Evolutionary conservation across 192 early-diverging fungal species (phyloP), one percentile per base, ranked within the genome.

Genomic region (Backusella tuberculispora): DNA sequence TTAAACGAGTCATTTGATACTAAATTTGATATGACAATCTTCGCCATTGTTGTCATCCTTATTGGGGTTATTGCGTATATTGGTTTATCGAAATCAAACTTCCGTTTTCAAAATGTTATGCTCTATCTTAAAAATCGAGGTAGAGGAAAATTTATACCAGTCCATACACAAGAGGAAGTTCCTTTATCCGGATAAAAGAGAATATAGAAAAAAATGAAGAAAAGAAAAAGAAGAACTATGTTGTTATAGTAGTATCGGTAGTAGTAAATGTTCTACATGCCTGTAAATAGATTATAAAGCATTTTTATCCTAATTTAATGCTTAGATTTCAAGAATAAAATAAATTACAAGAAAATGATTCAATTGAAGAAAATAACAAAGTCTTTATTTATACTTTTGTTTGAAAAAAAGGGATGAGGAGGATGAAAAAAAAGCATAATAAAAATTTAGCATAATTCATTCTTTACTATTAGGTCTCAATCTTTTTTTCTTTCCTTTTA

Each of bases 61-160:
- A 34, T 47, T 0, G 68, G 68, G 43, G 45, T 69, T 15, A 14
- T 47, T 21, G 42, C 24, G 8, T 69, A 45, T 45, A 46, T 47
- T 29, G 26, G 24, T 26, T 29, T 69, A 14, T 45, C 64, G 0
- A 66, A 40, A 40, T 40, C 68, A 69, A 37, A 14, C 24, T 26
- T 14, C 6, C 19, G 45, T 26, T 47, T 69, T 43, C 19, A 60
- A 12, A 60, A 10, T 60, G 12, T 26, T 9, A 9, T 60, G 0
- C 2, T 24, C 21, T 24, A 26, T 12, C 10, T 26, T 26, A 26
- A 60, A 26, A 60, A 21, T 42, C 66, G 41, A 5, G 66, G 66
- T 9, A 38, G 21, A 42, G 66, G 66, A 67, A 67, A 43, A 21
- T 67, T 67, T 12, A n/a, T 21, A 8, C 66, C 66, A 12, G 66